Evolutionary conservation across 208 protist species (phyloP), one percentile per base, ranked within the genome.

Genomic region (Naegleria fowleri): DNA sequence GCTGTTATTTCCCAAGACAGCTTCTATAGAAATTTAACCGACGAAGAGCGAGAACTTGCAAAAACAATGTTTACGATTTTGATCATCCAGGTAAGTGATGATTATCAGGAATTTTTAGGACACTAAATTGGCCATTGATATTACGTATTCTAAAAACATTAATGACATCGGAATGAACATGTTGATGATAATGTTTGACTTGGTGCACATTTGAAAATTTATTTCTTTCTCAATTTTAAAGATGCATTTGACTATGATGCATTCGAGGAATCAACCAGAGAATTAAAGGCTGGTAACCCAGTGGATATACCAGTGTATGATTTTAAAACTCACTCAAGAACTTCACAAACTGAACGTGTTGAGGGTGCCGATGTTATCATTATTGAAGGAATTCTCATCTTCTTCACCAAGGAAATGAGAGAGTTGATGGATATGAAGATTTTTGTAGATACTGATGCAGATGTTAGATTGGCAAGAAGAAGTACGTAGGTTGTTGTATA

Each of bases 281-380:
- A 93, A 88, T 91, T 98, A 40, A 94, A 94, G 90, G 95, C 95
- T 33, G 95, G 95, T 38, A 88, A 95, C 58, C 36, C 55, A 48
- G 94, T 97, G 22, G 88, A 96, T 6, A 92, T 98, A n/a, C 97
- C 97, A 36, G 93, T 94, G n/a, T 98, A 98, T 93, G 95, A 97
- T 93, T 98, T 97, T 91, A 86, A 91, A 36, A 96, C 94, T 83
- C 96, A 98, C 92, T 93, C 93, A n/a, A 92, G 93, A 75, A 90
- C 90, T 33, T 83, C 92, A 5, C 75, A 93, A 38, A 94, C 90
- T 55, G 39, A 93, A 40, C 79, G 43, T n/a, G 90, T 97, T 83
- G 92, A 93, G 41, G 95, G 94, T 79, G 95, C 94, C 13, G 93
- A 96, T 76, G 93, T 98, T 1, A 95, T 98, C 40, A 92, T 98